Base-by-base conservation (phyloP, 441 rosid species). In the Corymbia calophylla region DNA sequence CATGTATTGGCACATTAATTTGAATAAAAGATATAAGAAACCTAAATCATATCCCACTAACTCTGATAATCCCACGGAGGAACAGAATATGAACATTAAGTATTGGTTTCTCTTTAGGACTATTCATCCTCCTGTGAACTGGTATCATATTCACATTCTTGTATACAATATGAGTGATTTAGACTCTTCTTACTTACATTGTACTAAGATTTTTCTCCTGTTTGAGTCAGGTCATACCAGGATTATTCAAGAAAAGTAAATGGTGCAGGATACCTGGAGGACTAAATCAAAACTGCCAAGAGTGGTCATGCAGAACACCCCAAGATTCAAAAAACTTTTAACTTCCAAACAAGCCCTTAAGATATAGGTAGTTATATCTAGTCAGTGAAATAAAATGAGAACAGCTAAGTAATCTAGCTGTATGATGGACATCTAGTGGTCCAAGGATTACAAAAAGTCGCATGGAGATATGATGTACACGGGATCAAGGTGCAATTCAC, bases 291-390 rank as follows among this genome's bases (percentile, higher is more conserved):
- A 73, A 39, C 10, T 39, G 10, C 84, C 29, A 39, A 39, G 0
- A 0, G 17, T 77, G 84, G n/a, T 12, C 51, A 39, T 23, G 84
- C 84, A 77, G 51, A 39, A 47, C 29, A 77, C 51, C 44, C 48
- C 81, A 70, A 0, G 27, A 70, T 32, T 32, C 0, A 70, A 70
- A 39, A 35, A 21, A 32, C 25, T 17, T 27, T 70, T 12, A 0
- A 35, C 48, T 70, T 70, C 81, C 81, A 35, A 35, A 70, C 81
- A 70, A 35, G 81, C 48, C 48, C 81, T 70, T 19, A 70, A 19
- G 81, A 70, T 70, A 0, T 70, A 35, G 48, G 81, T 32, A 19
- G 80, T 32, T 70, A 35, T 70, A 66, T 70, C 80, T 18, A 35
- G 47, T 18, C 17, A 1, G 0, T 77, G 84, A 77, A 39, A 47